A percentile compares a stretch with the other conserved stretches of the same genome.
Conservation (phyloP, 805 yeast genomes). For the Novakomyces olei region DNA sequence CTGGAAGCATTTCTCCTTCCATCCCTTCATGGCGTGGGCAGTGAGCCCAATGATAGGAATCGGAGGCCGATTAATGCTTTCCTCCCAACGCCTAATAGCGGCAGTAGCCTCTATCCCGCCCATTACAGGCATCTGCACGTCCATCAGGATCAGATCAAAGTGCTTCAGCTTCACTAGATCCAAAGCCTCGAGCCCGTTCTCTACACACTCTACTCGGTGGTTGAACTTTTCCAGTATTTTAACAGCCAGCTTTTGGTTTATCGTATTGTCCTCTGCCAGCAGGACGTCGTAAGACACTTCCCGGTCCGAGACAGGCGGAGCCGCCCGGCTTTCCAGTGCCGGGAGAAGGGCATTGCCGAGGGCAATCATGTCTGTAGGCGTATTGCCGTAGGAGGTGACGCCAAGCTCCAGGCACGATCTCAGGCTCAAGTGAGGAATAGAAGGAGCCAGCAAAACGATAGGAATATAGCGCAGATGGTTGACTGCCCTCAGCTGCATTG, state of each 20-base stretch:
- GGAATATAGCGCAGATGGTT: conserved; percentile 73
- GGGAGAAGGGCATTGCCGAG: conserved; percentile 67
- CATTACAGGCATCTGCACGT: conserved; percentile 89
- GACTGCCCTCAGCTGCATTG: conserved; percentile 40
- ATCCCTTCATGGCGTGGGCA: conserved; percentile 89
- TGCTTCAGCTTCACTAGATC: conserved; percentile 46
- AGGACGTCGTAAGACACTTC: conserved; percentile 50
- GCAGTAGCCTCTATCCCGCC: conserved; percentile 87
- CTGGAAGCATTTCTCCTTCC: conserved; percentile 62
- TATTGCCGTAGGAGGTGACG: conserved; percentile 69
- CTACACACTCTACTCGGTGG: conserved; percentile 64
- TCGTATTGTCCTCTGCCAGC: conserved; percentile 72
- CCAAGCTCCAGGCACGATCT: conserved; percentile 67
- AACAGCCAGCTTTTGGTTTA: conserved; percentile 1
- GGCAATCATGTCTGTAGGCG: conserved; percentile 66
- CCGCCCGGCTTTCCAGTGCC: conserved; percentile 62
- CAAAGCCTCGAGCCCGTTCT: conserved; percentile 63
- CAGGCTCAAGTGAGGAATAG: conserved; percentile 56
- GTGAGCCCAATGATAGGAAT: conserved; percentile 79
- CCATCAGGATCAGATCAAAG: conserved; percentile 74
- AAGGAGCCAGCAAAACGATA: conserved; percentile 52
- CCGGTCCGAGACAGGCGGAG: conserved; percentile 60
- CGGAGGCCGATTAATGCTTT: conserved; percentile 51
- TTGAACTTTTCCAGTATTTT: conserved; percentile 18
- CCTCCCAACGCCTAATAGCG: conserved; percentile 71